Percentiles rank a stretch among this genome's conserved stretches.
phyloP scores from a whole-genome alignment of 73 alveolate genomes.

The Blepharisma stoltei region DNA sequence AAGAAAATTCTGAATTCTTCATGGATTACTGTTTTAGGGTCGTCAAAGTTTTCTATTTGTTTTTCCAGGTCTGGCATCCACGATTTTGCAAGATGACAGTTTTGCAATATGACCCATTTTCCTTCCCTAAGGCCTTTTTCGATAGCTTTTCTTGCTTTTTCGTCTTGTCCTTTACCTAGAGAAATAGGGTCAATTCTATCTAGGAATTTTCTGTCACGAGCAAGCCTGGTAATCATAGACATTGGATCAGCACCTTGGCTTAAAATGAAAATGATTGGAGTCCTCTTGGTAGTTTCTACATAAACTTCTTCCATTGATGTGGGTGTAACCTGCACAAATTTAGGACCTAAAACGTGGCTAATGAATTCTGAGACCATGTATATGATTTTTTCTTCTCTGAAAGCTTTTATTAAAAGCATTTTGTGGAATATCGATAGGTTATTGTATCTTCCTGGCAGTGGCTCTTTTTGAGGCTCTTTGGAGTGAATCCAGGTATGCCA shows the following conservation, averaged over 20 bases:
- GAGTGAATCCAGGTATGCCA: constrained; percentile 54
- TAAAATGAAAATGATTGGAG: constrained; percentile 97
- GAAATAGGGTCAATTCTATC: constrained; percentile 87
- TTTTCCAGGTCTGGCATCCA: constrained; percentile 98
- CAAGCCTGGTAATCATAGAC: constrained; percentile 78
- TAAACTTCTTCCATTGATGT: constrained; percentile 93
- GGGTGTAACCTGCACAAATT: constrained; percentile 85
- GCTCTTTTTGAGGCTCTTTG: constrained; percentile 56
- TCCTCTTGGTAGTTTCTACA: constrained; percentile 88
- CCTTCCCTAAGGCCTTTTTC: constrained; percentile 95
- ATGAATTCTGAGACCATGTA: constrained; percentile 86
- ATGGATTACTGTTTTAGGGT: constrained; percentile 73
- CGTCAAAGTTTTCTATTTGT: constrained; percentile 85
- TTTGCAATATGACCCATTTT: constrained; percentile 98
- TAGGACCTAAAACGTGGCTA: constrained; percentile 76
- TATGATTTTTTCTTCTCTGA: constrained; percentile 88
- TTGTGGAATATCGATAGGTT: constrained; percentile 71
- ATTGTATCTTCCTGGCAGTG: constrained; percentile 78
- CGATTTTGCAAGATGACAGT: constrained; percentile 97
- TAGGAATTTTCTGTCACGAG: constrained; percentile 75
- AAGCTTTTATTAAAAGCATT: constrained; percentile 83
- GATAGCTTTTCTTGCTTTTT: constrained; percentile 89
- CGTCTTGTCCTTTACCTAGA: constrained; percentile 99
- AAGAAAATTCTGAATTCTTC: constrained; percentile 95
- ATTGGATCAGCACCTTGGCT: constrained; percentile 99